Evolutionary conservation across 2,329 filamentous ascomycete species (phyloP), one percentile per base, ranked within the genome.

Genomic region (Clonostachys rosea): DNA sequence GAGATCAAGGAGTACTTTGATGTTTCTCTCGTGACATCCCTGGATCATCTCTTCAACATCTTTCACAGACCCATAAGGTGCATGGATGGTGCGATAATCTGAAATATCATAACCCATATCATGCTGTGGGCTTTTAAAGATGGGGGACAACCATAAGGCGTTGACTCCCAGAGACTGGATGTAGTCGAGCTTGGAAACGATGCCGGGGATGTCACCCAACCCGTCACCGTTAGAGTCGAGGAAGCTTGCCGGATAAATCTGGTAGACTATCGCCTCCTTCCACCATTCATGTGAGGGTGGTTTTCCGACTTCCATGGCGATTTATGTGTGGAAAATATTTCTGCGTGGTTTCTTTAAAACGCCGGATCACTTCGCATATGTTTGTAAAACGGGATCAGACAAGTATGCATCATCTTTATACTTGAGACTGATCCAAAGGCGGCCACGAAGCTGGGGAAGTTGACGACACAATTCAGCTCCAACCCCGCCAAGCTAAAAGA

Each of bases 61-160:
- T 45, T 71, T 68, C 8, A 89, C 68, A 2, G 82, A 83, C n/a
- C 86, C 86, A 54, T 87, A 89, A 1, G 78, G 75, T 2, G 73
- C 66, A 52, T 87, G 76, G 18, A 89, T 80, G 20, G 70, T 70
- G 56, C 84, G 76, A 53, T 89, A 89, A 59, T 89, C 76, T 12
- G 77, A 72, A 42, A 87, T 79, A 56, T 87, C 84, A 56, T 87
- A 87, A n/a, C 83, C 84, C 82, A 87, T 86, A 51, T 87, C 84
- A 6, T 79, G 66, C 54, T 84, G 78, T 0, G 84, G 84, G 3
- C 72, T 77, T 46, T 81, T 75, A 54, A 79, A 83, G 56, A 85
- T 79, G 5, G 86, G 86, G 36, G 75, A 86, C 0, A 83, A 62
- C 84, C 85, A 89, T 43, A 89, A 67, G 4, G 83, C 73, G 55